phyloP scores from a whole-genome alignment of 805 yeast genomes.

The Naumovozyma castellii region DNA sequence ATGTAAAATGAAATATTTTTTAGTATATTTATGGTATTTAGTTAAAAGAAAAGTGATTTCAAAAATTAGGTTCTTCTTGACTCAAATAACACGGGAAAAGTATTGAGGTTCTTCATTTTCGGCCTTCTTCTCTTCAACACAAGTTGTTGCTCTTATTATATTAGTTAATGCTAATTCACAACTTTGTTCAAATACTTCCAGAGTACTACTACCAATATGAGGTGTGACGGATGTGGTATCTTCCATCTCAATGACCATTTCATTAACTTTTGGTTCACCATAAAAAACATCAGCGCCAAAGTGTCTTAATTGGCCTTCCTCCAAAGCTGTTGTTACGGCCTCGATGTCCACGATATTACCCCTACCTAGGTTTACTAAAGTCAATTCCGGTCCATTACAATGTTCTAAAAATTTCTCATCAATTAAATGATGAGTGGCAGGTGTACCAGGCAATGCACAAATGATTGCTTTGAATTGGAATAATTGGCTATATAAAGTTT shows the following conservation, averaged over 20 bases:
- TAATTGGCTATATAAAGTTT: constrained; percentile 29
- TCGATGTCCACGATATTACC: constrained; percentile 46
- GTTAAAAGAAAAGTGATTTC: background rate
- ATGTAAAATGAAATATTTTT: no score
- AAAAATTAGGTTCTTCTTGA: background rate
- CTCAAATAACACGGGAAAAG: constrained; percentile 4
- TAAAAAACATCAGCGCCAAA: constrained; percentile 56
- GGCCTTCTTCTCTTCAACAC: background rate
- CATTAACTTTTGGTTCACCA: constrained; percentile 39
- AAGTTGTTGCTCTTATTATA: constrained; percentile 8
- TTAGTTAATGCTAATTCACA: constrained; percentile 28
- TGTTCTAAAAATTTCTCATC: constrained; percentile 32
- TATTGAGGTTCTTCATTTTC: background rate
- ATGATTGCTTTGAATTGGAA: constrained; percentile 42
- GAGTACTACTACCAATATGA: constrained; percentile 53
- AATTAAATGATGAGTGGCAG: constrained; percentile 42
- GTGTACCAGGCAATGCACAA: constrained; percentile 48
- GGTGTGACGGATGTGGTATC: constrained; percentile 45
- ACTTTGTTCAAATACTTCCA: constrained; percentile 36
- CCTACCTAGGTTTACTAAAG: constrained; percentile 50
- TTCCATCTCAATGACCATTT: constrained; percentile 5
- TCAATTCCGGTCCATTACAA: constrained; percentile 15
- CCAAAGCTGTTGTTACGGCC: constrained; percentile 36
- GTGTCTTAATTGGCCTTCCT: constrained; percentile 39
- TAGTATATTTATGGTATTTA: no score